Percentiles rank a stretch among this genome's conserved stretches.
These are phyloP conservation scores for Fraxinus anomala DNA, from an alignment of 257 asterid genomes.

Conservation along the genomic window DNA sequence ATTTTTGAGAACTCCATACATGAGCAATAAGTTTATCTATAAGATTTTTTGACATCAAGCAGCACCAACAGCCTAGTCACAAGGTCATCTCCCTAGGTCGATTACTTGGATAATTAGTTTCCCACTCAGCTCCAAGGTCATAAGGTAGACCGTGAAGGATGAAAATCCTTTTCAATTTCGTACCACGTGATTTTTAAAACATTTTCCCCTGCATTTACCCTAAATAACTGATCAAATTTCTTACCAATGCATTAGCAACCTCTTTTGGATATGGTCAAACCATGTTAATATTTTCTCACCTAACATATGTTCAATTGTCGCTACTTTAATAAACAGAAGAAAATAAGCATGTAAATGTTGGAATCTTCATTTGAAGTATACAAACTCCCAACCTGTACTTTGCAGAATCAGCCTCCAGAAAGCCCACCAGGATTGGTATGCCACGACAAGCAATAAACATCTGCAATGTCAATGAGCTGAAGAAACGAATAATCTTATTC, in stretches of 20 bases:
- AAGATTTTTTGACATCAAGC: neutral
- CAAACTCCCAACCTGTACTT: conserved; percentile 70
- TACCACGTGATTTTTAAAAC: neutral
- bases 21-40: neutral
- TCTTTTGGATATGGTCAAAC: neutral
- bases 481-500: conserved; percentile 34
- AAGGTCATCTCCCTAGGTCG: neutral
- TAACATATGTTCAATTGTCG: neutral
- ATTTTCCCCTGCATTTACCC: neutral
- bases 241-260: neutral
- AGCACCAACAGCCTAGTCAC: neutral
- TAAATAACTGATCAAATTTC: neutral
- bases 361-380: conserved; percentile 3
- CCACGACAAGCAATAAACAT: conserved; percentile 99
- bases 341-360: conserved; percentile 1
- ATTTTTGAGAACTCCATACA: neutral
- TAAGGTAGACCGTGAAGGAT: neutral
- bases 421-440: conserved; percentile 93
- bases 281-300: neutral
- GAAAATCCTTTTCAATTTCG: neutral
- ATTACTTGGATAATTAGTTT: neutral
- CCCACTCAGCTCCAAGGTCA: neutral
- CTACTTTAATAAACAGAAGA: neutral
- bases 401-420: conserved; percentile 97
- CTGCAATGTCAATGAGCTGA: conserved; percentile 90